Evolutionary conservation across 192 early-diverging fungal species (phyloP).

Genomic region (Thoreauomyces humboldtii): DNA sequence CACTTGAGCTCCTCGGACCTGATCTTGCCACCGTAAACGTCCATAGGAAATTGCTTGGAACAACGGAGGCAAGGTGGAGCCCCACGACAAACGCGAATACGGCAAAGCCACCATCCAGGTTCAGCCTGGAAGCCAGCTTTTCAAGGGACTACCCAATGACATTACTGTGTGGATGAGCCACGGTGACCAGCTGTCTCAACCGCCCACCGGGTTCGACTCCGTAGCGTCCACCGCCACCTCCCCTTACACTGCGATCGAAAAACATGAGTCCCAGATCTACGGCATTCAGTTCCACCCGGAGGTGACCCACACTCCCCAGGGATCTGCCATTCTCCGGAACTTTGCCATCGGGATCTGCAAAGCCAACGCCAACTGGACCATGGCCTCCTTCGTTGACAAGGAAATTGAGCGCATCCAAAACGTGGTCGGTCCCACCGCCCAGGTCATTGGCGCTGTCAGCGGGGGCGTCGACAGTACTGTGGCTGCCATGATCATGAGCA

Average conservation of each 20-base stretch:
- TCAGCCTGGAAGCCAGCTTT: constrained; percentile 62
- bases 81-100: constrained; percentile 91
- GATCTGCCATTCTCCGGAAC: constrained; percentile 81
- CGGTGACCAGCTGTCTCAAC: constrained; percentile 86
- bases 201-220: constrained; percentile 77
- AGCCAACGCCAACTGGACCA: constrained; percentile 85
- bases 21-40: too few species aligned
- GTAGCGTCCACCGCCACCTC: constrained; percentile 86
- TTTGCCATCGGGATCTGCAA: constrained; percentile 91
- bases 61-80: constrained; percentile 83
- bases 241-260: constrained; percentile 85
- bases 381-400: constrained; percentile 95
- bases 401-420: constrained; percentile 90
- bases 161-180: constrained; percentile 95
- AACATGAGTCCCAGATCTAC: constrained; percentile 77
- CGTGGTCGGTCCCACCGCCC: constrained; percentile 86
- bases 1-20: too few species aligned
- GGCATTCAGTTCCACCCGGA: constrained; percentile 99
- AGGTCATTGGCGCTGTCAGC: constrained; percentile 95
- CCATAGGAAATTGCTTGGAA: constrained; percentile 87
- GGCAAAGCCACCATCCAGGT: constrained; percentile 83
- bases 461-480: constrained; percentile 97
- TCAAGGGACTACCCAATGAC: constrained; percentile 65
- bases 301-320: constrained; percentile 93
- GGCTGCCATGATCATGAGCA: constrained; percentile 93